Base-by-base conservation (phyloP, 306 rosid species). In the Medicago ruthenica region DNA sequence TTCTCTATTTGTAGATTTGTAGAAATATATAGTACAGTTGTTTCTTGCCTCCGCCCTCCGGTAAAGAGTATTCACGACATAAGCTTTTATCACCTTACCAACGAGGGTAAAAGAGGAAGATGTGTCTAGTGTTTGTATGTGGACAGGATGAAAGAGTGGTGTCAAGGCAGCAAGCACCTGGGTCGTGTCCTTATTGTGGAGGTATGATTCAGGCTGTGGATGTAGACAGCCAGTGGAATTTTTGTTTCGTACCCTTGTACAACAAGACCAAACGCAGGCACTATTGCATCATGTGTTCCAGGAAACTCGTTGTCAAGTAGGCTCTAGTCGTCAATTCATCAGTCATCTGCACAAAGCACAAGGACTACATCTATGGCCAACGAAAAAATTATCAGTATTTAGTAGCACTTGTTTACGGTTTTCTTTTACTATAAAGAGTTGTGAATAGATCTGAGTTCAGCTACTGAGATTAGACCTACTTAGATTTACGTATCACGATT, bases 81-180 rank as follows among this genome's bases (percentile, higher is more conserved):
- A 59, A 36, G 34, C 12, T 50, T 50, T 8, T 6, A 40, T 8
- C 0, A 9, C 45, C 44, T 7, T 40, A 14, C 41, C 22, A 8
- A 45, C 2, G 4, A 48, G 10, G 41, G 27, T 48, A 14, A 11
- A 71, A 9, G 12, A 15, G n/a, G 55, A 40, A 57, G 87, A 91
- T 90, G 98, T 95, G 97, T 85, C 41, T 92, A n/a, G 96, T 95
- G 68, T 95, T 92, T 66, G 92, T 90, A 13, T 92, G 98, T 41
- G 96, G 91, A 34, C 69, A 92, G 62, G 86, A 90, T 5, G 92
- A 94, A 76, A 81, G 71, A 79, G 96, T 86, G 21, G 40, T 92
- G 27, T 80, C 90, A 2, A 87, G 97, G 83, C 92, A 95, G 44
- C 27, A 85, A 44, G 98, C 96, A 40, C 83, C 92, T 0, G 98